phyloP scores from a whole-genome alignment of 306 rosid species.

The Cucurbita pepo region DNA sequence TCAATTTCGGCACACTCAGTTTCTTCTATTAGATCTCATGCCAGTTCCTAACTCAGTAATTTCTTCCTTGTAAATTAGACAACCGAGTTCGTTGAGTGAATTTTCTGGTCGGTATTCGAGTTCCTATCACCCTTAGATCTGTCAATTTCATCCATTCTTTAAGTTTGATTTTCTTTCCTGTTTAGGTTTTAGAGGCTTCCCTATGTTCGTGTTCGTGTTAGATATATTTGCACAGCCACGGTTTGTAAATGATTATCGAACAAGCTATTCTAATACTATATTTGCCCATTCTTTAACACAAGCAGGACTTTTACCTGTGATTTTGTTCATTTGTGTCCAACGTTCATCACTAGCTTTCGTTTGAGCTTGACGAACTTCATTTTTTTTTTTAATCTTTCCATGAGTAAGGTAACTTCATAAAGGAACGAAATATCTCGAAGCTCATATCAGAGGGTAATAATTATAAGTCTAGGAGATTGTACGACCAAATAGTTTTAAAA shows the following conservation, averaged over 20 bases:
- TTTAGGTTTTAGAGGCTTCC: background rate
- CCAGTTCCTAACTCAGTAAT: conserved; percentile 40
- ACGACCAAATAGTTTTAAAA: background rate
- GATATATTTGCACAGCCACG: background rate
- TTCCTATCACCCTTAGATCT: background rate
- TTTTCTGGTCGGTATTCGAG: background rate
- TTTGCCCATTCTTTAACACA: background rate
- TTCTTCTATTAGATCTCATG: conserved; percentile 84
- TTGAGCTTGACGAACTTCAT: too few relatives aligned
- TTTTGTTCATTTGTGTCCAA: background rate
- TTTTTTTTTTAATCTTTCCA: background rate
- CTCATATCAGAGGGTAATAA: background rate
- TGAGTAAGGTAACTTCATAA: background rate
- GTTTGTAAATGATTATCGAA: background rate
- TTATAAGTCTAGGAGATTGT: background rate
- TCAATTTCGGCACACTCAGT: conserved; percentile 92
- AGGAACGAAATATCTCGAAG: background rate
- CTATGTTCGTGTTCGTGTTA: background rate
- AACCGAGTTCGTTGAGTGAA: background rate
- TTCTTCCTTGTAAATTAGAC: conserved; percentile 23
- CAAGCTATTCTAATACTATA: background rate
- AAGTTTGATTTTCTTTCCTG: background rate
- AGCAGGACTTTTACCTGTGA: background rate
- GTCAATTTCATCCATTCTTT: conserved; percentile 3
- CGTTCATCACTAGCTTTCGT: background rate